Evolutionary conservation across 2,329 filamentous ascomycete species (phyloP).

Genomic region (Mycosphaerella arachidis): DNA sequence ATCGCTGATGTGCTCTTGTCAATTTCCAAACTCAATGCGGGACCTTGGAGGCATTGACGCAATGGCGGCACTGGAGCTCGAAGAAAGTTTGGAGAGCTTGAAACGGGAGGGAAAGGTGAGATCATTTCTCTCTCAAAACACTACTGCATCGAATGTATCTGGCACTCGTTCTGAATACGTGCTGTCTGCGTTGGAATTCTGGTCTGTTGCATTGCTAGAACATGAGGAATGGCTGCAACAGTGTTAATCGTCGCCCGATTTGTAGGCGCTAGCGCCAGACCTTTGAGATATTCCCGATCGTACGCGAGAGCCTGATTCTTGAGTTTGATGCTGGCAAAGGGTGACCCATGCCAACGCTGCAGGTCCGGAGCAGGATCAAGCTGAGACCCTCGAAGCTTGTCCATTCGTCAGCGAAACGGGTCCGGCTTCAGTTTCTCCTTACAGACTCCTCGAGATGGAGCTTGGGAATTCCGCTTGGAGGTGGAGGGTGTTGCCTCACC

Average conservation of each 20-base stretch:
- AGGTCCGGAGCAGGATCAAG: background rate
- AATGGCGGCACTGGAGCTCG: background rate
- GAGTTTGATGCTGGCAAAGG: background rate
- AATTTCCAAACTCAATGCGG: background rate
- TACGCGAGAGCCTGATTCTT: background rate
- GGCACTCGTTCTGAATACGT: background rate
- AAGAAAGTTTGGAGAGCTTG: background rate
- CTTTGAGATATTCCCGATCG: background rate
- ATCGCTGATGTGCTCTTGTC: background rate
- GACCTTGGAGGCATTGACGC: background rate
- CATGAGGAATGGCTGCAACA: background rate
- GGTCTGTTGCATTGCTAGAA: background rate
- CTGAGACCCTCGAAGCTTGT: background rate
- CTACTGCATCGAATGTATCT: too few relatives aligned
- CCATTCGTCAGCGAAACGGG: background rate
- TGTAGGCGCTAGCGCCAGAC: background rate
- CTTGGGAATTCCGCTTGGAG: constrained; percentile 10
- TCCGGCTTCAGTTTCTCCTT: constrained; percentile 15
- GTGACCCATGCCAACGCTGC: background rate
- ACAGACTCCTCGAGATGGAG: constrained; percentile 11
- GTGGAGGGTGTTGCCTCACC: background rate
- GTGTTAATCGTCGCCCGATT: background rate
- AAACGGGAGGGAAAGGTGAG: background rate
- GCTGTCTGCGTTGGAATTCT: background rate
- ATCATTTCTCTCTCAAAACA: too few relatives aligned